phyloP scores from a whole-genome alignment of 2,329 filamentous ascomycete species.

The Phaeosphaeriaceae sp. region DNA sequence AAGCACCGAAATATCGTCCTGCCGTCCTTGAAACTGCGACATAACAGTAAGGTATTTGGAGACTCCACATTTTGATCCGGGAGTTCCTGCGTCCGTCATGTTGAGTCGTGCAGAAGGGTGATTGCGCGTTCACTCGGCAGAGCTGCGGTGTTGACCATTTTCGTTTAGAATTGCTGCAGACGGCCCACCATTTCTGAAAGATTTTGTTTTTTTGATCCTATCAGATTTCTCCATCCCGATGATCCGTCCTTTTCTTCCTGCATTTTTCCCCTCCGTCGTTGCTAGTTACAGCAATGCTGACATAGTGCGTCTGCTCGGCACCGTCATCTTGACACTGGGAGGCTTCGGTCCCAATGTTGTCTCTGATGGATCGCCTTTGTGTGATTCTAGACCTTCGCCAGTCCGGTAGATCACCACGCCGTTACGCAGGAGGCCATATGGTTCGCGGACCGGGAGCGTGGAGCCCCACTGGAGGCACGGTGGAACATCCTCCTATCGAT shows the following conservation, averaged over 20 bases:
- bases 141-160: slow-evolving; percentile 5
- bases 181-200: slow-evolving; percentile 1
- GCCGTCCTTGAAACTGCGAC: slow-evolving; percentile 21
- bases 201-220: neutral
- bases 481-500: slow-evolving; percentile 30
- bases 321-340: neutral
- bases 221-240: neutral
- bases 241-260: neutral
- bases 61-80: slow-evolving; percentile 1
- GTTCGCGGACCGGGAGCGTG: neutral
- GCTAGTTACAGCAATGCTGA: neutral
- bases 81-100: slow-evolving; percentile 11
- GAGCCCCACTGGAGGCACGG: slow-evolving; percentile 10
- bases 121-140: slow-evolving; percentile 12
- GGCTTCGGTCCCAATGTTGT: neutral
- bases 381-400: neutral
- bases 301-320: neutral
- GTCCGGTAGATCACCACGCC: slow-evolving; percentile 1
- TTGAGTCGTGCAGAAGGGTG: slow-evolving; percentile 7
- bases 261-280: neutral
- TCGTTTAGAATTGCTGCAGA: neutral
- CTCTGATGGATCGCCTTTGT: neutral
- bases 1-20: slow-evolving; percentile 18
- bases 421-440: neutral
- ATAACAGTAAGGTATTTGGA: neutral